Evolutionary conservation across 495 filamentous ascomycete species (phyloP).

Genomic region (Aspergillus leporis): DNA sequence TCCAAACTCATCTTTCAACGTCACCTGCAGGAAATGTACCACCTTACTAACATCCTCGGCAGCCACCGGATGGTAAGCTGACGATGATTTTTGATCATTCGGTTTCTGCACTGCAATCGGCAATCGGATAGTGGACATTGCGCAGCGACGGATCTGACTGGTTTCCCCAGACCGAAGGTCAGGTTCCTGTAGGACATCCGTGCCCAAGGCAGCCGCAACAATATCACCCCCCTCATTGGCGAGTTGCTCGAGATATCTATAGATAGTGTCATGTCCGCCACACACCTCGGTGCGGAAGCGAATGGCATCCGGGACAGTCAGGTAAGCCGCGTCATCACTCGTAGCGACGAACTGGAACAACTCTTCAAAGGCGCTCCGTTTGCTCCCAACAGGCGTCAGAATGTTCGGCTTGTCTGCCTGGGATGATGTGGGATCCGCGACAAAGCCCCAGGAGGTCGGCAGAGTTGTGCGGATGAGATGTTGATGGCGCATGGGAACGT

Average conservation of each 20-base stretch:
- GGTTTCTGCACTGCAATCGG: constrained; percentile 47
- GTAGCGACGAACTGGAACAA: constrained; percentile 82
- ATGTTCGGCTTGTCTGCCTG: not conserved
- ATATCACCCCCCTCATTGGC: constrained; percentile 58
- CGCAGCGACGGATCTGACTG: constrained; percentile 49
- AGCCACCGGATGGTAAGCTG: constrained; percentile 25
- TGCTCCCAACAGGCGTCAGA: not conserved
- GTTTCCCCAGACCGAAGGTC: constrained; percentile 43
- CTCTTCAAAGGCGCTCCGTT: constrained; percentile 52
- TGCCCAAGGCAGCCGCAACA: constrained; percentile 64
- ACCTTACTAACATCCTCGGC: constrained; percentile 37
- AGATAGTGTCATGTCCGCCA: constrained; percentile 73
- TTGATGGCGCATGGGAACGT: constrained; percentile 75
- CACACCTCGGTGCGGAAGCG: constrained; percentile 64
- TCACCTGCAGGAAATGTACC: constrained; percentile 28
- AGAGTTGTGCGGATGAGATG: constrained; percentile 72
- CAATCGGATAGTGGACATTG: constrained; percentile 68
- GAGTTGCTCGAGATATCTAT: constrained; percentile 55
- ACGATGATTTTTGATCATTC: constrained; percentile 4
- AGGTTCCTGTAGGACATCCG: constrained; percentile 50
- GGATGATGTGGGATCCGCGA: constrained; percentile 31
- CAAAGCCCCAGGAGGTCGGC: constrained; percentile 65
- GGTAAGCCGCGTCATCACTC: constrained; percentile 66
- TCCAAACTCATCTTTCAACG: constrained; percentile 57
- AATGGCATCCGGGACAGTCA: constrained; percentile 69